phyloP scores from a whole-genome alignment of 345 rosid species.

The Acer yangbiense region DNA sequence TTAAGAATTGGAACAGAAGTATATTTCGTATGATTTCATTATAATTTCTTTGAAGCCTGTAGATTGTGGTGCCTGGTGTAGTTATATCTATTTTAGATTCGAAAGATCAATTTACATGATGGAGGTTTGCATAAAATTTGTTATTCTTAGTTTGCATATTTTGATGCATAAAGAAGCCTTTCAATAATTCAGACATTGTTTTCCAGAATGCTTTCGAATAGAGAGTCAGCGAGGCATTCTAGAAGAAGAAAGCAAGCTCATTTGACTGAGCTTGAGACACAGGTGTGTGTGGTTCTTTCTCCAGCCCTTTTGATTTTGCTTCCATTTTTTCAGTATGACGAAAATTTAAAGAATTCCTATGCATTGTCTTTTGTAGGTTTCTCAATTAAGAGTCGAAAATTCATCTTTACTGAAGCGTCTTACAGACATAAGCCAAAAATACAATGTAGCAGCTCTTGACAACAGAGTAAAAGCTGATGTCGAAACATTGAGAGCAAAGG shows the following conservation, averaged over 20 bases:
- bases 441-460: conserved; percentile 76
- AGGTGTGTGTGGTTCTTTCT: too few species aligned
- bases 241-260: too few species aligned
- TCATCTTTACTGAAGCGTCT: conserved; percentile 63
- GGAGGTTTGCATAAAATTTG: too few species aligned
- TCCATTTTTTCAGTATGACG: too few species aligned
- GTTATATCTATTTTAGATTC: not conserved
- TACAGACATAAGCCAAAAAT: conserved; percentile 70
- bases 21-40: not conserved
- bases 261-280: too few species aligned
- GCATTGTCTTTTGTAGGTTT: conserved; percentile 49
- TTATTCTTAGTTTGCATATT: too few species aligned
- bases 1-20: not conserved
- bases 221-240: too few species aligned
- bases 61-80: not conserved
- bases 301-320: too few species aligned
- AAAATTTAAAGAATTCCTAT: too few species aligned
- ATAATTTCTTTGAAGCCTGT: not conserved
- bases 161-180: too few species aligned
- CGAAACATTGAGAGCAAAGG: conserved; percentile 91
- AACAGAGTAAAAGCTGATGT: conserved; percentile 93
- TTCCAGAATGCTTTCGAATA: too few species aligned
- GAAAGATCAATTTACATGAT: not conserved
- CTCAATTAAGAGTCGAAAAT: conserved; percentile 82
- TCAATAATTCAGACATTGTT: too few species aligned